These are phyloP conservation scores for Ramalina intermedia DNA, from an alignment of 495 filamentous ascomycete genomes.

Conservation along the genomic window DNA sequence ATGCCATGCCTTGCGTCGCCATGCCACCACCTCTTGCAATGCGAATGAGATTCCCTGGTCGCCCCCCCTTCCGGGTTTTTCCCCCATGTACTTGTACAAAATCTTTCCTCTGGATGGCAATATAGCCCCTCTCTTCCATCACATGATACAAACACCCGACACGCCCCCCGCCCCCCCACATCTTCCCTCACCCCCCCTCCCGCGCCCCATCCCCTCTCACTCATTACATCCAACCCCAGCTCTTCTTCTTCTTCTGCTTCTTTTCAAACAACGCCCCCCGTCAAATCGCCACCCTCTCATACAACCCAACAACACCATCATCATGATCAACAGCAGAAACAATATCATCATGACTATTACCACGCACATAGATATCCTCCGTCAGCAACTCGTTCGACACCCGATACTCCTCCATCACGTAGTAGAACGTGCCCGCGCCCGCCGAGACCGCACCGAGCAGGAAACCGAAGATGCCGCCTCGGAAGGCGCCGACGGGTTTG, in stretches of 20 bases:
- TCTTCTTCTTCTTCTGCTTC: too few species aligned
- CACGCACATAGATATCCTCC: slow-evolving; percentile 87
- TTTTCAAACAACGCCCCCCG: background rate
- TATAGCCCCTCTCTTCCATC: too few species aligned
- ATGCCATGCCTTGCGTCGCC: background rate
- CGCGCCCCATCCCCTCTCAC: too few species aligned
- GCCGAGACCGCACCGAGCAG: slow-evolving; percentile 70
- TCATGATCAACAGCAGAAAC: slow-evolving; percentile 6
- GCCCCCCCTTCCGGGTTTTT: background rate
- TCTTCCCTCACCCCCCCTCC: too few species aligned
- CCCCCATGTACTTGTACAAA: too few species aligned
- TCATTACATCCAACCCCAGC: too few species aligned
- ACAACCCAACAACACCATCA: slow-evolving; percentile 3
- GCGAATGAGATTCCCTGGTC: background rate
- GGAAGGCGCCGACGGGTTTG: slow-evolving; percentile 81
- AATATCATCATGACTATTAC: background rate
- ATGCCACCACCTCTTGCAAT: background rate
- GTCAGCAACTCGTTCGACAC: slow-evolving; percentile 86
- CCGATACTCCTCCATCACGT: slow-evolving; percentile 83
- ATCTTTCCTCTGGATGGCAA: too few species aligned
- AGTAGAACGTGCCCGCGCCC: slow-evolving; percentile 74
- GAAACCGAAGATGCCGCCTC: slow-evolving; percentile 89
- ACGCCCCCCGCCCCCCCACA: too few species aligned
- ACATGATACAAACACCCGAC: too few species aligned
- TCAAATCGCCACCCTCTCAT: slow-evolving; percentile 12